Evolutionary conservation across 75 land plant species (phyloP), one percentile per base, ranked within the genome.

Genomic region (Isoetes taiwanensis): DNA sequence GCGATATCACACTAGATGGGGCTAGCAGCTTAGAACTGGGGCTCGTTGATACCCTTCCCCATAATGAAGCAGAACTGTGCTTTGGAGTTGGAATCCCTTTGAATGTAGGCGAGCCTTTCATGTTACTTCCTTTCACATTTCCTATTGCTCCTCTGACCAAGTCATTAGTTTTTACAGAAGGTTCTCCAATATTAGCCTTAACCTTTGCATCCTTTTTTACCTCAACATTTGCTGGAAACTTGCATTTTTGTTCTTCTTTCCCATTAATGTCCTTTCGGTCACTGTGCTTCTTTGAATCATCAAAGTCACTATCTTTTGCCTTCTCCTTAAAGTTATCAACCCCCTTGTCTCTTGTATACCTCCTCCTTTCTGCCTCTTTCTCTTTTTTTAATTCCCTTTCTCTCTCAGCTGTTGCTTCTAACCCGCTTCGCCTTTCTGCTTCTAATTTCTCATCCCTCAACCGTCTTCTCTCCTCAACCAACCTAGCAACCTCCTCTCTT

Each of bases 391-490:
- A 57, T 29, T 79, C 83, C 55, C 67, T 72, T 34, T 79, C 90
- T 50, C 32, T 75, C 21, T 64, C 72, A 30, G 70, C 50, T 41
- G 61, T 57, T 25, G 63, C 55, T 12, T 67, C 74, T 52, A 57
- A 72, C 19, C 56, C 61, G 23, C 61, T 76, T 41, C 67, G 75
- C 41, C 75, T 80, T 29, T 84, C 89, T 48, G 78, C 72, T 59
- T 73, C 84, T 58, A 71, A 10, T 56, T 72, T 77, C 60, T 79
- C 90, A 58, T 82, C 96, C 54, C 93, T 70, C 61, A 80, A 52
- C 41, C 64, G 83, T 59, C 96, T 77, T 34, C 81, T 77, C 39
- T 90, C 96, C 43, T 90, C 96, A 25, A 86, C 91, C 50, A 90
- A 54, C 43, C 84, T 77, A 6, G 86, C 91, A 30, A 85, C 86